Conservation (phyloP, 2,329 filamentous ascomycete species). For the Cordyceps fumosorosea region DNA sequence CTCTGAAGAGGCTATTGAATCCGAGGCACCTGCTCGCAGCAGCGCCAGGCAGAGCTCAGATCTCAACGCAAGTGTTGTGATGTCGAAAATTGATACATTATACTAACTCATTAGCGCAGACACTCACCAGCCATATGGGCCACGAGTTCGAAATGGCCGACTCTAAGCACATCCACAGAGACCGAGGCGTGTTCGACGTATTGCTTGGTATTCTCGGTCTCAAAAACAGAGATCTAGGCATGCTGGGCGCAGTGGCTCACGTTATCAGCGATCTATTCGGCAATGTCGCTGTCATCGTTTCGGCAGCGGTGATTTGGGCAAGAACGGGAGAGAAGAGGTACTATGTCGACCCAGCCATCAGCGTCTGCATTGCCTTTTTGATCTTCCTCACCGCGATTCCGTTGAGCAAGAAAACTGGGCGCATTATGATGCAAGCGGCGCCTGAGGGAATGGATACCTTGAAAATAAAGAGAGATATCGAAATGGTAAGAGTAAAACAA, state of each 20-base stretch:
- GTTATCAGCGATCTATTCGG: conserved; percentile 68
- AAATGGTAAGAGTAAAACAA: conserved; percentile 40
- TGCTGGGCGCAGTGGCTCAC: conserved; percentile 65
- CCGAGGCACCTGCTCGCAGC: neutral
- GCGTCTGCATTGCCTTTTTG: conserved; percentile 65
- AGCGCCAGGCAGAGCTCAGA: neutral
- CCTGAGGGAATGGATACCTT: conserved; percentile 52
- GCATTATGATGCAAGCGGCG: conserved; percentile 61
- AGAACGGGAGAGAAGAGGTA: conserved; percentile 49
- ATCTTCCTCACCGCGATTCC: conserved; percentile 60
- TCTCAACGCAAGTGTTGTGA: neutral
- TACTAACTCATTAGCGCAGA: conserved; percentile 4
- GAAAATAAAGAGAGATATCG: conserved; percentile 62
- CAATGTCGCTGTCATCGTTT: conserved; percentile 68
- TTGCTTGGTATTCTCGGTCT: conserved; percentile 61
- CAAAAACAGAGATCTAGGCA: conserved; percentile 55
- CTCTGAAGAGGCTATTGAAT: conserved; percentile 4
- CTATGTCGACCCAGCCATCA: conserved; percentile 66
- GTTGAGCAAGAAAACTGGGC: conserved; percentile 54
- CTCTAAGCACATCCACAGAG: conserved; percentile 34
- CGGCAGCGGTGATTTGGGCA: conserved; percentile 64
- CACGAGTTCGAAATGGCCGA: conserved; percentile 39
- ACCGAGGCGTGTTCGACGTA: conserved; percentile 65
- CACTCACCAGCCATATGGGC: conserved; percentile 33
- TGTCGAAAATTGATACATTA: neutral